phyloP scores from a whole-genome alignment of 2,329 filamentous ascomycete genomes.

The Polychaeton citri region DNA sequence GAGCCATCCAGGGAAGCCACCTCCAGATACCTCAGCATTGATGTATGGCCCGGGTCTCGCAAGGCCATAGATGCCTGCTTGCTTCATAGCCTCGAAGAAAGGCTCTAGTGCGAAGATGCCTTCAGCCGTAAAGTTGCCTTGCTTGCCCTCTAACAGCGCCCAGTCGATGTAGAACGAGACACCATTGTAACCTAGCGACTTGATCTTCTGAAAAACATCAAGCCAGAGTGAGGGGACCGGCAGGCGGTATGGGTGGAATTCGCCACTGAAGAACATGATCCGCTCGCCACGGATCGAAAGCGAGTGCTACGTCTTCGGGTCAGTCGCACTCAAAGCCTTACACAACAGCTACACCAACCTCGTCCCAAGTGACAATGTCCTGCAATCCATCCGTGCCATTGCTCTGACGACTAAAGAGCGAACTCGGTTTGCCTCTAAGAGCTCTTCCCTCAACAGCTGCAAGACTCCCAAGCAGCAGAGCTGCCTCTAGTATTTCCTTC shows the following conservation, averaged over 20 bases:
- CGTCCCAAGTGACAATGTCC: constrained; percentile 56
- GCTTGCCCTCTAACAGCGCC: constrained; percentile 63
- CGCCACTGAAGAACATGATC: constrained; percentile 58
- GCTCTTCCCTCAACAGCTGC: background rate
- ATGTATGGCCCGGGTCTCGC: constrained; percentile 47
- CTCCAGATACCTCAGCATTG: constrained; percentile 63
- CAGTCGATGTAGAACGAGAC: constrained; percentile 72
- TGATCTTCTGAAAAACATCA: constrained; percentile 72
- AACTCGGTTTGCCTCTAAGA: background rate
- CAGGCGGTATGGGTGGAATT: constrained; percentile 57
- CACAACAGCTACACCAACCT: constrained; percentile 19
- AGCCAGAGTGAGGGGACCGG: constrained; percentile 51
- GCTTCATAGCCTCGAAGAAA: constrained; percentile 61
- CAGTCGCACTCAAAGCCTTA: background rate
- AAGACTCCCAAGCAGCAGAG: background rate
- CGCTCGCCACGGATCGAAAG: constrained; percentile 57
- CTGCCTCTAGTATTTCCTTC: background rate
- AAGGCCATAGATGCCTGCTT: constrained; percentile 65
- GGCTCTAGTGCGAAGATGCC: constrained; percentile 60
- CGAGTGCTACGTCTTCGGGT: constrained; percentile 32
- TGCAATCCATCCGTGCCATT: constrained; percentile 31
- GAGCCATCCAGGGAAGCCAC: constrained; percentile 71
- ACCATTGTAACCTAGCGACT: constrained; percentile 64
- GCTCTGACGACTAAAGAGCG: background rate
- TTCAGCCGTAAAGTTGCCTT: constrained; percentile 54